phyloP scores from a whole-genome alignment of 73 alveolate genomes.

The Paramecium sexaurelia region DNA sequence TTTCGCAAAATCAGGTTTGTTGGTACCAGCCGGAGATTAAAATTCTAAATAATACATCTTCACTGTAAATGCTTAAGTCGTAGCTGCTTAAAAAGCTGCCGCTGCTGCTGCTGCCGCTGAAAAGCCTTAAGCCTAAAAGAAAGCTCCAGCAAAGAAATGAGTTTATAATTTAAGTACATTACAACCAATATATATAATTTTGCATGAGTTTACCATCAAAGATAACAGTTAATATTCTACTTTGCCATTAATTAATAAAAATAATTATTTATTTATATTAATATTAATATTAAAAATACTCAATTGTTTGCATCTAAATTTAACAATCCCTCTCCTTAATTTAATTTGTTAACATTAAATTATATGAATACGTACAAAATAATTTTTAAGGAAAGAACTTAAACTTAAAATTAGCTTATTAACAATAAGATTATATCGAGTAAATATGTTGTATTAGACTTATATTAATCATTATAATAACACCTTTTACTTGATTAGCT shows the following conservation, averaged over 20 bases:
- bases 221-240: neutral
- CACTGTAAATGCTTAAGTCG: constrained; percentile 20
- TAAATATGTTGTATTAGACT: too few species aligned
- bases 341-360: too few species aligned
- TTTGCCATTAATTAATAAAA: neutral
- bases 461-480: too few species aligned
- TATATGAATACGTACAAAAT: too few species aligned
- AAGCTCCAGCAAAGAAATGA: constrained; percentile 35
- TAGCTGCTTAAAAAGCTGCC: constrained; percentile 45
- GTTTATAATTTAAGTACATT: constrained; percentile 35
- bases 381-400: too few species aligned
- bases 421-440: too few species aligned
- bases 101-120: constrained; percentile 57
- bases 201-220: neutral
- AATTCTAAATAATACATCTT: constrained; percentile 33
- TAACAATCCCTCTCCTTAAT: too few species aligned
- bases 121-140: neutral
- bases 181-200: neutral
- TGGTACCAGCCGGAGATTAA: constrained; percentile 31
- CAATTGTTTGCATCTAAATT: too few species aligned
- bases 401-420: too few species aligned
- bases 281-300: too few species aligned
- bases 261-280: too few species aligned
- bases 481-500: too few species aligned
- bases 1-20: neutral